These are phyloP conservation scores for Leishmania mexicana DNA, from an alignment of 208 protist genomes.

Conservation along the genomic window DNA sequence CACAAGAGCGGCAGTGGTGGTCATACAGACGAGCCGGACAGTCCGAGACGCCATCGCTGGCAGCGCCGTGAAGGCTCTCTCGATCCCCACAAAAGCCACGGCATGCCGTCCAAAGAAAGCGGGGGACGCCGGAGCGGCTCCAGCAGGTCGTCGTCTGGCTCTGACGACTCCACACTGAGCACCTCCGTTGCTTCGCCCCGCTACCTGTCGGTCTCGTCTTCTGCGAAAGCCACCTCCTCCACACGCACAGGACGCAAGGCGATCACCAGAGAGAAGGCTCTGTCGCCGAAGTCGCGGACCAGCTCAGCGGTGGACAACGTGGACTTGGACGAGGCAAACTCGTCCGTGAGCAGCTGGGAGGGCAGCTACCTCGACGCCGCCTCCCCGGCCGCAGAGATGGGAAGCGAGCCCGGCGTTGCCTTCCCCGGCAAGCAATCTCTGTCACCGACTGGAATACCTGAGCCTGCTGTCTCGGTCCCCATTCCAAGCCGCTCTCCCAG, in stretches of 20 bases:
- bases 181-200: neutral
- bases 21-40: neutral
- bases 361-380: slow-evolving; percentile 13
- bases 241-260: neutral
- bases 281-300: neutral
- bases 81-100: neutral
- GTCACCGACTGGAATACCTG: neutral
- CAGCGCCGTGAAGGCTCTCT: neutral
- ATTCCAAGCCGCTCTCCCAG: neutral
- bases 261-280: neutral
- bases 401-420: neutral
- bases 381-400: neutral
- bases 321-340: slow-evolving; percentile 7
- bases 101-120: neutral
- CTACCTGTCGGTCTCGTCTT: slow-evolving; percentile 5
- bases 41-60: neutral
- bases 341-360: slow-evolving; percentile 17
- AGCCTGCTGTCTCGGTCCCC: neutral
- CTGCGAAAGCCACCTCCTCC: neutral
- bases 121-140: neutral
- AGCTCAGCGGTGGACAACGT: neutral
- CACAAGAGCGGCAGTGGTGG: neutral
- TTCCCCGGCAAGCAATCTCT: neutral
- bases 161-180: slow-evolving; percentile 16
- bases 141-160: slow-evolving; percentile 5